phyloP scores from a whole-genome alignment of 306 rosid genomes.

The Cicer judaicum region DNA sequence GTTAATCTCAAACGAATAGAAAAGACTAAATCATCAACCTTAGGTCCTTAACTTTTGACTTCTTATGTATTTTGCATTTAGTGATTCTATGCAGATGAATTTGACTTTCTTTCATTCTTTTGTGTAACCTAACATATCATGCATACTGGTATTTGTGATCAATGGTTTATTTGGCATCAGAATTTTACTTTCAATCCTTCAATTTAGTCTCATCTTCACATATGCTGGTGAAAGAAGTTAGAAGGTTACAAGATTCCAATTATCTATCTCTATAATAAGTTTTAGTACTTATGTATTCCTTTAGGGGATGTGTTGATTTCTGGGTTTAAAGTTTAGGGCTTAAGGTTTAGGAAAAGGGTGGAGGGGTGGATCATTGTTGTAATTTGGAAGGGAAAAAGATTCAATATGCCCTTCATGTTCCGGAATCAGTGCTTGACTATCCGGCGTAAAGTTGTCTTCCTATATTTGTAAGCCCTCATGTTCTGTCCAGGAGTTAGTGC shows the following conservation, averaged over 20 bases:
- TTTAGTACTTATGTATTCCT: slow-evolving; percentile 14
- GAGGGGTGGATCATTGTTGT: not conserved
- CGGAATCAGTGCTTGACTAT: too few species aligned
- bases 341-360: not conserved
- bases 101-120: not conserved
- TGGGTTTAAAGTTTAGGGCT: too few species aligned
- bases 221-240: not conserved
- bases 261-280: not conserved
- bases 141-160: slow-evolving; percentile 17
- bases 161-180: not conserved
- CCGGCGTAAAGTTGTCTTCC: not conserved
- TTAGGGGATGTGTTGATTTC: not conserved
- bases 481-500: not conserved
- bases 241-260: not conserved
- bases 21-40: not conserved
- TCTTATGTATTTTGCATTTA: not conserved
- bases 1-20: not conserved
- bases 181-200: not conserved
- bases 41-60: not conserved
- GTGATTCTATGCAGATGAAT: not conserved
- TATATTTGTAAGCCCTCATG: not conserved
- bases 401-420: too few species aligned
- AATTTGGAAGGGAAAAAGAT: too few species aligned
- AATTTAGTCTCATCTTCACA: not conserved
- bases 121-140: not conserved